These are phyloP conservation scores for Coelastrella sp. DNA, from an alignment of 139 green algal genomes.

Conservation along the genomic window DNA sequence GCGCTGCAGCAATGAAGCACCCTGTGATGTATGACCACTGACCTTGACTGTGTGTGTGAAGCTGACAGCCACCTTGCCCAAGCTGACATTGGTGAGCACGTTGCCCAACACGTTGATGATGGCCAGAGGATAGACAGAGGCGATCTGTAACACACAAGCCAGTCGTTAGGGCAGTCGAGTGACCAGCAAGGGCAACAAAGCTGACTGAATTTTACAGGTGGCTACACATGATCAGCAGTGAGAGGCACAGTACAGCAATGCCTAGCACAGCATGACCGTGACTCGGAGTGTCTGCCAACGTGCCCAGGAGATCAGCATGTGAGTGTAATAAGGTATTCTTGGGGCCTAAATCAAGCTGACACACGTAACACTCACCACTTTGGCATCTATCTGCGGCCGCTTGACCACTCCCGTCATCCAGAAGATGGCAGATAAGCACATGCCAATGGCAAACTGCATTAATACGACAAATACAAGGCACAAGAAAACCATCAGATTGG, in stretches of 20 bases:
- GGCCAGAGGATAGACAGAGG: constrained; percentile 91
- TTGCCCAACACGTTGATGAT: constrained; percentile 97
- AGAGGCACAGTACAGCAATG: too few relatives aligned
- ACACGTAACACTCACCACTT: constrained; percentile 61
- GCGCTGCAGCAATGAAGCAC: too few relatives aligned
- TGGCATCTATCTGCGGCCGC: constrained; percentile 64
- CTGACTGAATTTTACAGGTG: too few relatives aligned
- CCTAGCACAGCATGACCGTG: too few relatives aligned
- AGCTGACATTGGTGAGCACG: constrained; percentile 95
- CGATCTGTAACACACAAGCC: constrained; percentile 65
- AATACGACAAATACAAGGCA: too few relatives aligned
- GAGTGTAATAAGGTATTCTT: not conserved
- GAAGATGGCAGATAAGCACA: constrained; percentile 70
- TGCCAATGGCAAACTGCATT: constrained; percentile 87
- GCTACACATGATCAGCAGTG: too few relatives aligned
- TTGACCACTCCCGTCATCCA: constrained; percentile 82
- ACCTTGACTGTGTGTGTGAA: constrained; percentile 99
- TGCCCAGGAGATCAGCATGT: too few relatives aligned
- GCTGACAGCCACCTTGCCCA: constrained; percentile 96
- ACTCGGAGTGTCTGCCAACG: too few relatives aligned
- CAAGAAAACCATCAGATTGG: too few relatives aligned
- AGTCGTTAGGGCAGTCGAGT: too few relatives aligned
- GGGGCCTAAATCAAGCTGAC: too few relatives aligned
- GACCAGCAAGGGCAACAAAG: not conserved
- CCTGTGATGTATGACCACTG: too few relatives aligned